Conservation (phyloP, 352 stramenopile genomes). For the Detonula confervacea region DNA sequence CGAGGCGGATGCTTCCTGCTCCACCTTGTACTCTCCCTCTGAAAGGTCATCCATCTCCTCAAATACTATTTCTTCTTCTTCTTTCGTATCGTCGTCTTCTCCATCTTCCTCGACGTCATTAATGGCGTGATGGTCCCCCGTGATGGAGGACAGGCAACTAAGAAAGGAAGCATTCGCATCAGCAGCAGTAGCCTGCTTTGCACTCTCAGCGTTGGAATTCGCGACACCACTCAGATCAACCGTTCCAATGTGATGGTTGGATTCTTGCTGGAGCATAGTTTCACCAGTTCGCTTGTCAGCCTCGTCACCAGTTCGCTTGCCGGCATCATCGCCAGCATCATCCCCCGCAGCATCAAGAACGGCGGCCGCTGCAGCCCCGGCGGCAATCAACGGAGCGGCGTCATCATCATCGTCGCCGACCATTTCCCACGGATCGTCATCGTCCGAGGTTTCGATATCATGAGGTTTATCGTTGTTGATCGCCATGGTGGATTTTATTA, state of each 20-base stretch:
- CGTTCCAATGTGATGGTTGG: too few species aligned
- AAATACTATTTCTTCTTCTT: too few species aligned
- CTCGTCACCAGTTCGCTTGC: constrained; percentile 1
- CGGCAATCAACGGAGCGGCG: background rate
- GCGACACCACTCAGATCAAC: too few species aligned
- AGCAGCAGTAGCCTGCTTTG: background rate
- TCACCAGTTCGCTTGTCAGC: too few species aligned
- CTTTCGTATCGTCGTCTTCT: constrained; percentile 1
- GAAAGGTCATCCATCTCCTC: too few species aligned
- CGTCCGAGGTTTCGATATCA: background rate
- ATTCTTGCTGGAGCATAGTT: too few species aligned
- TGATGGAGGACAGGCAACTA: constrained; percentile 17
- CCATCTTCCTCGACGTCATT: background rate
- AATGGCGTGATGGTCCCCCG: background rate
- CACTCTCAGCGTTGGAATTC: background rate
- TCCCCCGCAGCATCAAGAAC: too few species aligned
- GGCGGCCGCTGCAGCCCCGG: too few species aligned
- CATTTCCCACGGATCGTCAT: constrained; percentile 16
- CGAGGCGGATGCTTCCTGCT: too few species aligned
- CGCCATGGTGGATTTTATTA: constrained; percentile 18
- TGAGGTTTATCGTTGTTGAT: constrained; percentile 19
- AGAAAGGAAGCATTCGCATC: background rate
- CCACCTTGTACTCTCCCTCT: too few species aligned
- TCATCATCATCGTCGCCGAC: background rate
- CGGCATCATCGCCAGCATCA: background rate